Evolutionary conservation across 495 filamentous ascomycete species (phyloP).

Genomic region (Melanomma pulvis-pyrius): DNA sequence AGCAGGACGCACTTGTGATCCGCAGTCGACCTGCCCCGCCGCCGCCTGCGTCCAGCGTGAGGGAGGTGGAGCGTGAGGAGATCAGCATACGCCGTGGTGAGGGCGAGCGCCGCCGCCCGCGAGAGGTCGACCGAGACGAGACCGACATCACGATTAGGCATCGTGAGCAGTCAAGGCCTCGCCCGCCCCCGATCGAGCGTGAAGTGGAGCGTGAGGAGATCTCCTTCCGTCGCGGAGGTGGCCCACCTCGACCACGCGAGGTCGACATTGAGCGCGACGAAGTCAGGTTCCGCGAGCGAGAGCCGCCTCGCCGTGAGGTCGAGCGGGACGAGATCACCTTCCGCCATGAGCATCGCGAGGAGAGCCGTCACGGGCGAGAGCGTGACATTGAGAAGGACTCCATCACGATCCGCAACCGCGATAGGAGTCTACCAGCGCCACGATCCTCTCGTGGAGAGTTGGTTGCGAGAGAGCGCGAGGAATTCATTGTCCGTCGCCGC

Average conservation of each 20-base stretch:
- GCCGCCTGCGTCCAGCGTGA: conserved; percentile 22
- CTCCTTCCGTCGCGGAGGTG: conserved; percentile 40
- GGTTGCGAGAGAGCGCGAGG: conserved; percentile 44
- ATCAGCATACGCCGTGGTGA: conserved; percentile 43
- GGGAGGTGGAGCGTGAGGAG: conserved; percentile 48
- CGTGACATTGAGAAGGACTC: conserved; percentile 38
- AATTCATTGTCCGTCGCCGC: conserved; percentile 44
- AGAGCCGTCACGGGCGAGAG: conserved; percentile 37
- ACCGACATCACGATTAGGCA: conserved; percentile 37
- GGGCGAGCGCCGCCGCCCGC: conserved; percentile 27
- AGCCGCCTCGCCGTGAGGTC: conserved; percentile 23
- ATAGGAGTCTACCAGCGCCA: conserved; percentile 39
- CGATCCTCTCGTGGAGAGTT: conserved; percentile 32
- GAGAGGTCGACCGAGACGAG: conserved; percentile 41
- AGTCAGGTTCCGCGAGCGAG: conserved; percentile 34
- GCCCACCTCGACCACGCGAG: conserved; percentile 33
- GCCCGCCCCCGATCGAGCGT: conserved; percentile 23
- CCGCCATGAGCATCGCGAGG: conserved; percentile 37
- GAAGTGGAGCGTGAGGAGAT: conserved; percentile 40
- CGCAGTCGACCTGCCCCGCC: conserved; percentile 31
- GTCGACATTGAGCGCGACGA: conserved; percentile 42
- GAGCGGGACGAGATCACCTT: conserved; percentile 42
- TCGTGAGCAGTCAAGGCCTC: conserved; percentile 26
- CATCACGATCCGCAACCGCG: conserved; percentile 34
- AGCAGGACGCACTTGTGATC: conserved; percentile 34